phyloP scores from a whole-genome alignment of 2,329 filamentous ascomycete genomes.

The Xylaria sp. region DNA sequence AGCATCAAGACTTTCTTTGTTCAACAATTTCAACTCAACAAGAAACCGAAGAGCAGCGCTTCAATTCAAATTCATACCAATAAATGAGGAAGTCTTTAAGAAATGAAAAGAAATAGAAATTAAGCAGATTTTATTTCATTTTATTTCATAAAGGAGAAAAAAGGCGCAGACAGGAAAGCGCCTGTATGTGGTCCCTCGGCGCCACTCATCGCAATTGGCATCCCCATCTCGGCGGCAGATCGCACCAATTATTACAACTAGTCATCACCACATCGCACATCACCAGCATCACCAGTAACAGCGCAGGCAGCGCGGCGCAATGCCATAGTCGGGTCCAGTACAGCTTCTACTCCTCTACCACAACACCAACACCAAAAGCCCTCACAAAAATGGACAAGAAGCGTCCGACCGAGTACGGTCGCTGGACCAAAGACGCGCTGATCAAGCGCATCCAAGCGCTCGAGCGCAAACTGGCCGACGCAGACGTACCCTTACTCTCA shows the following conservation, averaged over 20 bases:
- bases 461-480: conserved; percentile 47
- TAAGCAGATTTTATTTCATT: not conserved
- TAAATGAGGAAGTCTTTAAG: not conserved
- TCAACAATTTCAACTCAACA: not conserved
- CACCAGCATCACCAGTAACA: not conserved
- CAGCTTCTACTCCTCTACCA: conserved; percentile 22
- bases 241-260: conserved; percentile 8
- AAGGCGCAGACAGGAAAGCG: not conserved
- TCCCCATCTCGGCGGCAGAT: conserved; percentile 6
- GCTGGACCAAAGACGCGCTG: conserved; percentile 64
- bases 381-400: conserved; percentile 24
- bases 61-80: no score
- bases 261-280: not conserved
- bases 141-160: not conserved
- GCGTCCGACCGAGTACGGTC: conserved; percentile 46
- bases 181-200: conserved; percentile 26
- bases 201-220: conserved; percentile 24
- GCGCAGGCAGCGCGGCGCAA: not conserved
- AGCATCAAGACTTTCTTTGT: no score
- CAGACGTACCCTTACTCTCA: not conserved
- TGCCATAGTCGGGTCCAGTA: conserved; percentile 1
- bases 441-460: conserved; percentile 62
- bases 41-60: not conserved
- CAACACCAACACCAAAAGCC: not conserved
- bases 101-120: not conserved